Evolutionary conservation across 2,329 filamentous ascomycete species (phyloP).

Genomic region (Rhytidhysteron rufulum): DNA sequence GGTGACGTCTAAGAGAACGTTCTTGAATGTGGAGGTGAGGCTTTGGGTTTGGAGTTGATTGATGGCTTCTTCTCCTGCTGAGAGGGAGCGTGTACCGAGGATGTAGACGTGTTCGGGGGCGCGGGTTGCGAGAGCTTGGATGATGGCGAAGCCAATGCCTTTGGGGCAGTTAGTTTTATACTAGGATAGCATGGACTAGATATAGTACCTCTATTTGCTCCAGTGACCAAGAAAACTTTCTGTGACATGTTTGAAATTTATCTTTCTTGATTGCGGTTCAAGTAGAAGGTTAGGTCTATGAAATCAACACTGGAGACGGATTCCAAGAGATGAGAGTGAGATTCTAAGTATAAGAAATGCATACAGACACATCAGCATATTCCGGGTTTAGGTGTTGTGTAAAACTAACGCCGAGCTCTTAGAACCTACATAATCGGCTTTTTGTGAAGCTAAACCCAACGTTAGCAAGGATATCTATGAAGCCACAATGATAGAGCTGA

Average conservation of each 20-base stretch:
- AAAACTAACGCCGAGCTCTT: too few species aligned
- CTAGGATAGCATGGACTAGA: neutral
- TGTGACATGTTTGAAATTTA: neutral
- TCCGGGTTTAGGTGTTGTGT: too few species aligned
- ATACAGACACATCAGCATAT: too few species aligned
- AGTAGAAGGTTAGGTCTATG: too few species aligned
- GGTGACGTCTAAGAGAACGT: constrained; percentile 19
- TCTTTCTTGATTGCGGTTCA: neutral
- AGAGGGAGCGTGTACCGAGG: constrained; percentile 20
- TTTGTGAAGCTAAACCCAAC: too few species aligned
- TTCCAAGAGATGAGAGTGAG: too few species aligned
- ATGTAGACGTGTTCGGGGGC: constrained; percentile 22
- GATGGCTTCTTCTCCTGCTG: constrained; percentile 23
- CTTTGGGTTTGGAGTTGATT: constrained; percentile 15
- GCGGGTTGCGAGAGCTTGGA: constrained; percentile 15
- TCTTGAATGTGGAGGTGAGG: constrained; percentile 11
- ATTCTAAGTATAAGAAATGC: too few species aligned
- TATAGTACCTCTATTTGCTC: constrained; percentile 12
- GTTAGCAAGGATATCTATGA: too few species aligned
- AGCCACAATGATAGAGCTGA: too few species aligned
- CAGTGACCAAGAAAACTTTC: constrained; percentile 13
- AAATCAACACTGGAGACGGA: too few species aligned
- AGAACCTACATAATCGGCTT: too few species aligned
- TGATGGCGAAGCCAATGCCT: constrained; percentile 15
- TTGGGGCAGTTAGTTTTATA: neutral